Base-by-base conservation (phyloP, 805 yeast genomes). In the Ogataea sp. region DNA sequence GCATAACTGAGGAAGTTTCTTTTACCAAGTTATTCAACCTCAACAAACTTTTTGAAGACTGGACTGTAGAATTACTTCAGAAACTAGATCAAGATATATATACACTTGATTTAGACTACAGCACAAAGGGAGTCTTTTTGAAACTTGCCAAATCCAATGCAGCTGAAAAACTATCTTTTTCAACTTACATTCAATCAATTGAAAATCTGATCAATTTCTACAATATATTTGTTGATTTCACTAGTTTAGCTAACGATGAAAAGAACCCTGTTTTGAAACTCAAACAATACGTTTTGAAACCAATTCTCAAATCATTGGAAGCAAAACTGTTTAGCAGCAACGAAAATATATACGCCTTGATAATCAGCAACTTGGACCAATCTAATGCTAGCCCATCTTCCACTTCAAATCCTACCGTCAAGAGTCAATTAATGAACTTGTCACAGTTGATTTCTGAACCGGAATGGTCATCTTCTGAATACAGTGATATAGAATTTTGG, bases 401-500 rank as follows among this genome's bases (percentile, higher is more conserved):
- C n/a, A n/a, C n/a, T n/a, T n/a, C n/a, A n/a, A n/a, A 10, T 20
- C 43, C 24, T 16, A 24, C 25, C n/a, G 43, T 23, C 17, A 39
- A n/a, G 31, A 44, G 38, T 30, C 35, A 43, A 3, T 21, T 59
- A 16, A 45, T 42, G 14, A 17, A 37, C 2, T 43, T 59, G 10
- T 52, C 58, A 4, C 42, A 30, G 2, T 31, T 49, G n/a, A 25
- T 59, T 13, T 43, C 58, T 5, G 46, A 48, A 32, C 36, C 43
- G 2, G 52, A 55, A 2, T 58, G 62, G 59, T 50, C 61, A 1
- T 41, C 50, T 14, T 60, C 56, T 43, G 57, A 53, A 1, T 42
- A 50, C 4, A 55, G 58, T 31, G 64, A 59, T 35, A 39, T 59
- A 13, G 62, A 58, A 39, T 58, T 57, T 37, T 59, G 64, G 64